Base-by-base conservation (phyloP, 1,284 basidiomycete genomes). In the Austropuccinia psidii region DNA sequence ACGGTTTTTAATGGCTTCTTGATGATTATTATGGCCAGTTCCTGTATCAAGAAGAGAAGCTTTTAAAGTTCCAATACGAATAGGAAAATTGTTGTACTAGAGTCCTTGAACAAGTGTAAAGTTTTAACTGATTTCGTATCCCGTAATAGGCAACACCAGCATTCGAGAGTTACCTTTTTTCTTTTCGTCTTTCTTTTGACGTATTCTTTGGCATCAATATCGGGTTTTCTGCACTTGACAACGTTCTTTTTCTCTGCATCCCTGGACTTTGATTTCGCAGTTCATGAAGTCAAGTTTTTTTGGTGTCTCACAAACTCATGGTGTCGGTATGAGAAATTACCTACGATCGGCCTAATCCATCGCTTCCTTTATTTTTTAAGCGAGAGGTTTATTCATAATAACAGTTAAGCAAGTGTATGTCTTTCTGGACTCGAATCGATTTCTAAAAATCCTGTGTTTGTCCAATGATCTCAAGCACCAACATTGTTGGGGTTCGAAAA, bases 171-270 rank as follows among this genome's bases (percentile, higher is more conserved):
- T 33, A 37, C 55, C 7, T 55, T 29, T 4, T 31, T 70, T 8
- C 54, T 70, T 49, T 41, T 54, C 7, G 45, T 70, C 54, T 60
- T 70, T 33, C 45, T 70, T 21, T 70, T 57, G 11, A 70, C 54
- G 4, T 70, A 70, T 35, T 37, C 55, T 8, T 41, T 70, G 45
- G 57, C 52, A 21, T 70, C 60, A 4, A 37, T 70, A 8, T 70
- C 60, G 9, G 57, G 47, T 58, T 35, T 70, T 31, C 45, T 60
- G 43, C 60, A 41, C 29, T 35, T 70, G 39, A 61, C 60, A 19
- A 70, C 68, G 3, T 70, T 43, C 0, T 60, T 70, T n/a, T 54
- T 70, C n/a, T 70, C 68, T 35, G 6, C 68, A 33, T 58, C 68
- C 4, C 33, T 45, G 15, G 50, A 60, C 27, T 70, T 70, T 41